These are phyloP conservation scores for Neofusicoccum kwambonambiense DNA, from an alignment of 2,329 filamentous ascomycete genomes.

Conservation along the genomic window DNA sequence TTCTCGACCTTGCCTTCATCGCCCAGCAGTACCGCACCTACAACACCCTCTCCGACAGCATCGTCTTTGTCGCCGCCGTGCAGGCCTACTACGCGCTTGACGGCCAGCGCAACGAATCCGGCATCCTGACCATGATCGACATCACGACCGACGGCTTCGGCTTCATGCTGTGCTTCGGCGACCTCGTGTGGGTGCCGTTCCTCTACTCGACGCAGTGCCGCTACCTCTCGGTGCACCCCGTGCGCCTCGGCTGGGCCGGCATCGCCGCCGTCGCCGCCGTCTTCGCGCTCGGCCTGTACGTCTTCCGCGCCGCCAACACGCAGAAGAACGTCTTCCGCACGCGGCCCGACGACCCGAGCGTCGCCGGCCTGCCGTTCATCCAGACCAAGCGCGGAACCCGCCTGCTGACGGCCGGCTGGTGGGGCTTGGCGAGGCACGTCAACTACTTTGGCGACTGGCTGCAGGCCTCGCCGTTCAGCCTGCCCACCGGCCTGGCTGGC, in stretches of 20 bases:
- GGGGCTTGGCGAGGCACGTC: constrained; percentile 87
- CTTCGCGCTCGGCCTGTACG: constrained; percentile 73
- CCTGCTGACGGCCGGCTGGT: constrained; percentile 85
- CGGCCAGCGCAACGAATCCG: constrained; percentile 79
- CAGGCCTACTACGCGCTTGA: constrained; percentile 85
- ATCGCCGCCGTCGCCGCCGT: constrained; percentile 65
- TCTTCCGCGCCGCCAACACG: constrained; percentile 88
- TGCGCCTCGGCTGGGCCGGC: constrained; percentile 70
- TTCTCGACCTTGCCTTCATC: constrained; percentile 80
- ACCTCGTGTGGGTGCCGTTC: constrained; percentile 90
- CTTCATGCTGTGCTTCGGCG: constrained; percentile 91
- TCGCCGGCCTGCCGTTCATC: constrained; percentile 80
- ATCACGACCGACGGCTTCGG: constrained; percentile 92
- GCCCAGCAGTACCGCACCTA: constrained; percentile 85
- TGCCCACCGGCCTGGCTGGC: constrained; percentile 82
- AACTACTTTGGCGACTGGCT: constrained; percentile 97
- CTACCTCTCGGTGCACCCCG: constrained; percentile 79
- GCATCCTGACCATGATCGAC: constrained; percentile 90
- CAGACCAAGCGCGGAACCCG: constrained; percentile 79
- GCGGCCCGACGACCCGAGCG: constrained; percentile 74
- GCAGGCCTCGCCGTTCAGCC: constrained; percentile 84
- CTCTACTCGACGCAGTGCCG: constrained; percentile 80
- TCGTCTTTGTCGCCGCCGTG: constrained; percentile 74
- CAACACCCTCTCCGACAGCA: constrained; percentile 81
- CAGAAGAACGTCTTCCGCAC: constrained; percentile 94